Conservation (phyloP, 169 alveolate species). For the Babesia gibsoni region DNA sequence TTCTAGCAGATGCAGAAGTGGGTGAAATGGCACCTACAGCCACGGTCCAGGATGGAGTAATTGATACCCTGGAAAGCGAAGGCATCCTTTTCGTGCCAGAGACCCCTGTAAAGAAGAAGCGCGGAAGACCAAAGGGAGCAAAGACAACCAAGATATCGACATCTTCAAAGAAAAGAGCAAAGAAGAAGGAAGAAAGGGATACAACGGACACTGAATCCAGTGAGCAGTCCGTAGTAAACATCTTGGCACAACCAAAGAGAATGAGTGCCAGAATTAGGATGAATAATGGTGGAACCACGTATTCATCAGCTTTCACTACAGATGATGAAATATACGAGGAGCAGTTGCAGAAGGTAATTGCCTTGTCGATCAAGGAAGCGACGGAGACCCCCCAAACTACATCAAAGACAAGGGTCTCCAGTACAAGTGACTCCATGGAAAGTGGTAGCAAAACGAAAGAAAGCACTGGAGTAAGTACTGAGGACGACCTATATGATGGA, state of each 20-base stretch:
- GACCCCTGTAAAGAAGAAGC: neutral
- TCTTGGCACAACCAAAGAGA: neutral
- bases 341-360: constrained; percentile 46
- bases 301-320: neutral
- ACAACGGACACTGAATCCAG: neutral
- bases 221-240: neutral
- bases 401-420: neutral
- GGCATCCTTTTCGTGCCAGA: neutral
- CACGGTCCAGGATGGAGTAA: neutral
- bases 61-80: neutral
- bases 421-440: neutral
- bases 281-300: neutral
- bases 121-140: constrained; percentile 9
- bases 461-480: neutral
- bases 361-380: constrained; percentile 43
- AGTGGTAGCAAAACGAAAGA: neutral
- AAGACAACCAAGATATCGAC: neutral
- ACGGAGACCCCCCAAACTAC: neutral
- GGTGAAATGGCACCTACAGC: neutral
- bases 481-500: neutral
- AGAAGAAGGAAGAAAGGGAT: neutral
- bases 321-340: constrained; percentile 39
- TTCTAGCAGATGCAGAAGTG: constrained; percentile 6
- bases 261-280: constrained; percentile 24
- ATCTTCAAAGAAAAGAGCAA: constrained; percentile 1